Evolutionary conservation across 1,284 basidiomycete genomes (phyloP), one percentile per base, ranked within the genome.

Genomic region (Pisolithus thermaeus): DNA sequence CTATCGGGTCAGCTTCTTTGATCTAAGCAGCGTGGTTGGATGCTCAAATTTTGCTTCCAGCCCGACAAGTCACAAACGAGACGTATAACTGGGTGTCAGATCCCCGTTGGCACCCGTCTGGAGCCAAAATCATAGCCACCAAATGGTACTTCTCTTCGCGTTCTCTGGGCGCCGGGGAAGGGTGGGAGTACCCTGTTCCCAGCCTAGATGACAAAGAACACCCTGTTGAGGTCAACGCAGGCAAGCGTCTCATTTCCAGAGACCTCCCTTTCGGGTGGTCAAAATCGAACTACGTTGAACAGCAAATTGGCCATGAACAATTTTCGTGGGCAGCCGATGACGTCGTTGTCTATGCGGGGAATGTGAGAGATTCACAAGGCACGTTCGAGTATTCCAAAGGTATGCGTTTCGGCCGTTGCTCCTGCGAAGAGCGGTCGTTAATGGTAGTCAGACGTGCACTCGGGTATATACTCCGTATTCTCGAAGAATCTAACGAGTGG

Each of bases 221-320:
- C 51, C 45, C 51, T 20, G 72, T 83, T 49, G 56, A 64, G 45
- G 70, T 60, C 23, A 80, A 79, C 5, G 73, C 72, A 49, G 85
- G 85, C 4, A 72, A 64, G 39, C 75, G 81, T 25, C 61, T 85
- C 23, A 60, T 85, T 48, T 76, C 80, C 30, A 72, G 78, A 36
- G 76, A 70, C 2, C 64, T 87, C 2, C 84, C 85, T 25, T 50
- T 60, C 2, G 84, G 83, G 2, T 85, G 83, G 83, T 69, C 71
- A 25, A 62, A 74, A 8, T 72, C 75, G 7, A 66, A 80, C 41
- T 88, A 87, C 59, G 75, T 72, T 7, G 73, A 82, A 36, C 83
- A 84, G 56, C 84, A 87, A 64, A 79, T 88, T 54, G 85, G 85
- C 0, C 79, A 83, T 1, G 85, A 88, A 57, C 84, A 87, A 58